phyloP scores from a whole-genome alignment of 768 basidiomycete genomes.

The Leccinum subgranulosum region DNA sequence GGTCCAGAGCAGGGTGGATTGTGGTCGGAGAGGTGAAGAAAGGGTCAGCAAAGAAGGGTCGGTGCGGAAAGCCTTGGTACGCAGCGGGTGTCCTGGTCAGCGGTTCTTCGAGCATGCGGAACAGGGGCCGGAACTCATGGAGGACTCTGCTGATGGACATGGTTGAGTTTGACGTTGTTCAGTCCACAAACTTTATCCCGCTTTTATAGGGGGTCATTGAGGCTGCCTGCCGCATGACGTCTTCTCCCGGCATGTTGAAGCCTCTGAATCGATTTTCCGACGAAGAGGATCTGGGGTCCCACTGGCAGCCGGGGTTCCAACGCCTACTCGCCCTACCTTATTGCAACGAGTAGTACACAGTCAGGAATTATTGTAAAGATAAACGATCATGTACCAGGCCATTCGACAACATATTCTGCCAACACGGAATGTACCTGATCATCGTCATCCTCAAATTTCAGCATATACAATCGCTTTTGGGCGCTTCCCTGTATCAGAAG shows the following conservation, averaged over 20 bases:
- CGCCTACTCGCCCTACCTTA: not conserved
- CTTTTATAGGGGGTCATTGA: conserved; percentile 11
- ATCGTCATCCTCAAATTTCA: conserved; percentile 88
- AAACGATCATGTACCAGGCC: conserved; percentile 44
- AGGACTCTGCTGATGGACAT: conserved; percentile 71
- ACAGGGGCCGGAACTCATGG: conserved; percentile 70
- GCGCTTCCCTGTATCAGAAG: conserved; percentile 27
- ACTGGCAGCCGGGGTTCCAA: not conserved
- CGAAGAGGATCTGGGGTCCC: conserved; percentile 15
- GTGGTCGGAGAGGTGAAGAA: conserved; percentile 38
- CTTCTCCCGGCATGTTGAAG: conserved; percentile 8
- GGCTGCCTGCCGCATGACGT: conserved; percentile 8
- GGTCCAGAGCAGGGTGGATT: conserved; percentile 59
- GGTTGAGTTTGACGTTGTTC: not conserved
- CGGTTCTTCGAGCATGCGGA: conserved; percentile 76
- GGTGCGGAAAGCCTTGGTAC: conserved; percentile 27
- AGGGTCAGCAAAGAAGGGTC: conserved; percentile 47
- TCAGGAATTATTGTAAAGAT: not conserved
- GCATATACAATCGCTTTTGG: conserved; percentile 61
- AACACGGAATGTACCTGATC: conserved; percentile 74
- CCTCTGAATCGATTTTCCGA: too few species aligned
- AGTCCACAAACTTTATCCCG: not conserved
- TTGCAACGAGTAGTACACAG: not conserved
- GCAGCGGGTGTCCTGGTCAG: conserved; percentile 36
- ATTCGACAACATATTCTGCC: conserved; percentile 82